These are phyloP conservation scores for Cytospora schulzeri DNA, from an alignment of 2,329 filamentous ascomycete genomes.

Conservation along the genomic window DNA sequence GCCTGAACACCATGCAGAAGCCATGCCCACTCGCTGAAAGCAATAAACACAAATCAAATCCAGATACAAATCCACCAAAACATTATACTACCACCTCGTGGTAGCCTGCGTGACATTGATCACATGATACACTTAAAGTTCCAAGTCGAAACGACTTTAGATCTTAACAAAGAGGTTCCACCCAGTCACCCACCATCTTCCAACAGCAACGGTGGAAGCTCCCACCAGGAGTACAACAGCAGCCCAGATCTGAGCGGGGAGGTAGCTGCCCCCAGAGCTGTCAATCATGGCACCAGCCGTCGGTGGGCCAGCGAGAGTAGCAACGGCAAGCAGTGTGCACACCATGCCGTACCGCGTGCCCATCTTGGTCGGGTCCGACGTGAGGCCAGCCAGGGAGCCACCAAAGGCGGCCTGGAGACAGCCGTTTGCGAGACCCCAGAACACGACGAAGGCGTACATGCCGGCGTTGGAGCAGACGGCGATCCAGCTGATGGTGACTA, in stretches of 20 bases:
- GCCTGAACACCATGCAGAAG: background rate
- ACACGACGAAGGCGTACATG: background rate
- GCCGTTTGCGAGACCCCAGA: background rate
- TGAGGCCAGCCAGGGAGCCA: background rate
- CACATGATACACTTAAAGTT: background rate
- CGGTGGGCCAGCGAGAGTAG: background rate
- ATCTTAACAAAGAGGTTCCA: background rate
- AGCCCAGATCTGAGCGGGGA: constrained; percentile 3
- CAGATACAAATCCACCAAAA: background rate
- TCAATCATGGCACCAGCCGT: background rate
- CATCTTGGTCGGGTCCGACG: background rate
- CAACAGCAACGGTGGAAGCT: background rate
- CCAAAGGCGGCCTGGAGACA: background rate
- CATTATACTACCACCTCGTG: background rate
- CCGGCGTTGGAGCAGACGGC: constrained; percentile 41
- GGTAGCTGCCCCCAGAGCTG: background rate
- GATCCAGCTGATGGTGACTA: constrained; percentile 58
- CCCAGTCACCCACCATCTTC: background rate
- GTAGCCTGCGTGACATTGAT: background rate
- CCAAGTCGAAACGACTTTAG: background rate
- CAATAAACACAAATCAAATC: background rate
- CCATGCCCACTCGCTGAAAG: background rate
- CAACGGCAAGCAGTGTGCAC: background rate
- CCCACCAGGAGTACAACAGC: background rate
- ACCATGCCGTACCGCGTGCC: background rate